Evolutionary conservation across 164 flowering plant genomes (phyloP), one percentile per base, ranked within the genome.

Genomic region (Liquidambar formosana): DNA sequence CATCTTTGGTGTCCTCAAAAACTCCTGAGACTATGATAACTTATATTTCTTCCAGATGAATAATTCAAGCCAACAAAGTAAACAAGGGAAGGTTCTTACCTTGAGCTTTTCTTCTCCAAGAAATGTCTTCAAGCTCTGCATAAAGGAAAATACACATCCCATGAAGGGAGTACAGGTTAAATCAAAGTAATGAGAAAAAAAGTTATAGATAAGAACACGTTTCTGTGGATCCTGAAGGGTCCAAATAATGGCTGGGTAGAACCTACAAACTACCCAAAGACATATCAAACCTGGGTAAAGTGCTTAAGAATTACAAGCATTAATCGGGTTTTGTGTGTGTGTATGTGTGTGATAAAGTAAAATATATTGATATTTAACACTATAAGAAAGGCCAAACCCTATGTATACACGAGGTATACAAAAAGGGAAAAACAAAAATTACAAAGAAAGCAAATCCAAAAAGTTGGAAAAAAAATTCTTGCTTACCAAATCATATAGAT

Each of bases 41-140:
- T 15, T 60, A 3, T 2, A 6, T 28, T 15, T 38, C 44, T 52
- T 64, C 57, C 22, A 28, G 38, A 2, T 9, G 38, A 33, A 21
- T 51, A 51, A 25, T 46, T 23, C 25, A 23, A 25, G 10, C 5
- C 45, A 52, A 41, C 15, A 22, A 6, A 64, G 23, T 62, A 19
- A 5, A 66, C 28, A 60, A 16, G 21, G 44, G n/a, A 44, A 43
- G 5, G 57, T 48, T 72, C 74, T 73, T 73, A 93, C 99, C 96
- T 89, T 90, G 64, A 93, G 94, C 75, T 95, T 80, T 10, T 91
- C 95, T 21, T 91, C 95, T 68, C 96, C 96, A 70, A 96, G 88
- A 75, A 75, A 86, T 65, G 90, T 63, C 75, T 90, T 95, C 85
- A 95, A 80, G 85, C 98, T 91, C 99, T 95, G 90, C 38, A 75